A percentile compares a stretch with the other conserved stretches of the same genome.
Evolutionary conservation across 208 protist genomes (phyloP).

Genomic region (Lotmaria passim): DNA sequence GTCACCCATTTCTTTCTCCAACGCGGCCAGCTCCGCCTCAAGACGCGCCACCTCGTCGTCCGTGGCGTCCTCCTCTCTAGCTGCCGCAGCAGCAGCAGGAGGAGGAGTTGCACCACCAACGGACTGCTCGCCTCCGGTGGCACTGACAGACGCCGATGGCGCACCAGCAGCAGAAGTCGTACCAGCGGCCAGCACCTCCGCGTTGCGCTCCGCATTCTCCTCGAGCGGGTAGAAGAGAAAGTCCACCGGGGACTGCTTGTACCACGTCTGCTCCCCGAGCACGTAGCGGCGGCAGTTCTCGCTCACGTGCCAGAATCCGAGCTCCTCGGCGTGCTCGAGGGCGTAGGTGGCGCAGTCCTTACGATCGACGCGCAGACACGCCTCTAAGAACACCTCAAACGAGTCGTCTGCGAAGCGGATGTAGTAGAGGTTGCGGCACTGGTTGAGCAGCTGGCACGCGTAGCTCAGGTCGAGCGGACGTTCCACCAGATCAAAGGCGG

Average conservation of each 20-base stretch:
- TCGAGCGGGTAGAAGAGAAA: conserved; percentile 83
- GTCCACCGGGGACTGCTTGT: conserved; percentile 76
- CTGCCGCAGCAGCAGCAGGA: not conserved
- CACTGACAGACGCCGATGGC: conserved; percentile 2
- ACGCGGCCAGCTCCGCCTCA: conserved; percentile 82
- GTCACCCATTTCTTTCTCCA: conserved; percentile 58
- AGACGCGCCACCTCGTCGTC: conserved; percentile 83
- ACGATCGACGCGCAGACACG: conserved; percentile 86
- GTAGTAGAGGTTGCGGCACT: conserved; percentile 86
- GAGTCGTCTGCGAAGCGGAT: conserved; percentile 77
- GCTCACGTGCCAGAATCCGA: conserved; percentile 89
- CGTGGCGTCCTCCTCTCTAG: conserved; percentile 16
- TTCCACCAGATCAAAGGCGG: conserved; percentile 89
- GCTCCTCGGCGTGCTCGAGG: conserved; percentile 71
- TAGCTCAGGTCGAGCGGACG: conserved; percentile 91
- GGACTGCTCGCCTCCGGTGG: conserved; percentile 1
- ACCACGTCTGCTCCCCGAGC: conserved; percentile 85
- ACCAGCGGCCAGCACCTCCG: conserved; percentile 11
- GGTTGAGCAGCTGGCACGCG: conserved; percentile 82
- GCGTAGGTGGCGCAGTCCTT: conserved; percentile 88
- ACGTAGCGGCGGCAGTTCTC: conserved; percentile 82
- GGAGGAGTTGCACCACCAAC: no score
- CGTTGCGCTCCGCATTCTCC: conserved; percentile 80
- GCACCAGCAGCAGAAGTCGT: conserved; percentile 2
- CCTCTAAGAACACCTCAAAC: conserved; percentile 89